Base-by-base conservation (phyloP, 2,329 filamentous ascomycete genomes). In the Myrmaecium sp. region DNA sequence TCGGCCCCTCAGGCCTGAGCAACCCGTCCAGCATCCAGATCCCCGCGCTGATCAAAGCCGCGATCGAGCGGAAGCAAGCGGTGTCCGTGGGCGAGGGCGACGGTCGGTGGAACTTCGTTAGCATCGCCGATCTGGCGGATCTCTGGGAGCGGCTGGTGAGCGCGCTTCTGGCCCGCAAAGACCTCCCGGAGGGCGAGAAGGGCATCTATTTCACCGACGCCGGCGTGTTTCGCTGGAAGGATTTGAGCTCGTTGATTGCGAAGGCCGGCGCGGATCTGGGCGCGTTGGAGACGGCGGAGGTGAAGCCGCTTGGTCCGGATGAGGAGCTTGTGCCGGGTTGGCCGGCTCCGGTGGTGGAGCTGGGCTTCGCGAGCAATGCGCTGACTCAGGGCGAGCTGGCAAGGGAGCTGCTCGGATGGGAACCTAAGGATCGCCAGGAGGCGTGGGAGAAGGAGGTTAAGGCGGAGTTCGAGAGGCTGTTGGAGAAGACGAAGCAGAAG, bases 151-250 rank as follows among this genome's bases (percentile, higher is more conserved):
- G 57, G 1, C 21, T 61, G 0, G 32, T 60, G 1, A 19, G 30
- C 6, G 43, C 44, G 6, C 39, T 53, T 2, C 29, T 59, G 3
- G 29, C 36, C 6, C 42, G 42, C 1, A 36, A 46, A 8, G 33
- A 40, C 3, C 33, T 56, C 7, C 55, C 49, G 1, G 38, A 25
- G 3, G 55, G 52, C 0, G 51, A 49, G 31, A 38, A 44, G 27
- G 57, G 49, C 0, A 54, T 57, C 25, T 54, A 55, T 30, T 65
- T 64, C 35, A 44, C 44, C 9, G 50, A 47, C 6, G 55, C 49
- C 1, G 57, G 55, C 0, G 40, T 38, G 3, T 47, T 56, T 33
- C 43, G 41, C 1, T 64, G 58, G 57, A 37, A 33, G 7, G 47
- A 54, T 5, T 31, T 60, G 4, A 44, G 51, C 2, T 35, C 51